phyloP scores from a whole-genome alignment of 106 monocot genomes.

The Iris macrosiphon region DNA sequence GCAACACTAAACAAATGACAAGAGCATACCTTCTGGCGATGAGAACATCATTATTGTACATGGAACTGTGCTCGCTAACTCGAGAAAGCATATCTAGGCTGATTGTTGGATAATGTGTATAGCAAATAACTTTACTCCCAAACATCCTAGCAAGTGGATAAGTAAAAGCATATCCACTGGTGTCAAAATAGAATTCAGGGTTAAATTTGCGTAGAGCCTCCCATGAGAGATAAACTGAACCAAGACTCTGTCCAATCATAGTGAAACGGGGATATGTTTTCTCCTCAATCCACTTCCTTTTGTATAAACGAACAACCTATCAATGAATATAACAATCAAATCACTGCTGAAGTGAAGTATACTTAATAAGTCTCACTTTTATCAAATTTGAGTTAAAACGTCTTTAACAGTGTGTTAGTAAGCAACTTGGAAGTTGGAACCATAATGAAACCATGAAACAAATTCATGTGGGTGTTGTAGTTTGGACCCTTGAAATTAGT shows the following conservation, averaged over 20 bases:
- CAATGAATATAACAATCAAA: too few relatives aligned
- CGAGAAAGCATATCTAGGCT: conserved; percentile 93
- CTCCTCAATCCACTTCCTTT: conserved; percentile 90
- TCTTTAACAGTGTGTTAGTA: too few relatives aligned
- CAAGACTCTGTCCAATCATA: conserved; percentile 95
- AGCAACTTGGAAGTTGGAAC: too few relatives aligned
- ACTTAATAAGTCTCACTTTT: too few relatives aligned
- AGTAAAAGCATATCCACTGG: conserved; percentile 97
- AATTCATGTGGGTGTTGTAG: too few relatives aligned
- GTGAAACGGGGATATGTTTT: conserved; percentile 84
- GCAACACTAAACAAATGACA: too few relatives aligned
- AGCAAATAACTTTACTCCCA: conserved; percentile 91
- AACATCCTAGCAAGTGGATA: conserved; percentile 90
- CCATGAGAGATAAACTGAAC: conserved; percentile 88
- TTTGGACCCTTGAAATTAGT: too few relatives aligned
- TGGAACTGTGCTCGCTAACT: conserved; percentile 49
- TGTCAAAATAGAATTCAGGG: conserved; percentile 81
- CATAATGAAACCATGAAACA: too few relatives aligned
- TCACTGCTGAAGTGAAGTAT: too few relatives aligned
- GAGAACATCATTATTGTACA: conserved; percentile 80
- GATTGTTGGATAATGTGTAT: conserved; percentile 97
- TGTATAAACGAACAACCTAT: conserved; percentile 68
- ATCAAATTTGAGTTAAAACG: too few relatives aligned
- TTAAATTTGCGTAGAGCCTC: conserved; percentile 81
- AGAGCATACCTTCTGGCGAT: conserved; percentile 73